These are phyloP conservation scores for Dendrobium officinale DNA, from an alignment of 106 monocot species.

Conservation along the genomic window DNA sequence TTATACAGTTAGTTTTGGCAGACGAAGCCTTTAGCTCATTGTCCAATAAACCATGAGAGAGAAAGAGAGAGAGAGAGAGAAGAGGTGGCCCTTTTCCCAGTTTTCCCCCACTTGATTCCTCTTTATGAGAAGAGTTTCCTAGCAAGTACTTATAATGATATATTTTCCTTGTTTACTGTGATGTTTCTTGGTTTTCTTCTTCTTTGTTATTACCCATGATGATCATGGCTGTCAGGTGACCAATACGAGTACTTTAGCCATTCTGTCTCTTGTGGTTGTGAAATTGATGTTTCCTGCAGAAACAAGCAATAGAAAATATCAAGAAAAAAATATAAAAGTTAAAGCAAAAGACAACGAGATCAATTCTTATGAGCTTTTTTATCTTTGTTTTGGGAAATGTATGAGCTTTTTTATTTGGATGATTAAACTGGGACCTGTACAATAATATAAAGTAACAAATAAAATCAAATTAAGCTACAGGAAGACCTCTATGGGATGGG, in stretches of 20 bases:
- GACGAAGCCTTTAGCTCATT: neutral
- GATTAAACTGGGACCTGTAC: too few species aligned
- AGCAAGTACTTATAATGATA: constrained; percentile 14
- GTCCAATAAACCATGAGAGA: neutral
- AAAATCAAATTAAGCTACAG: too few species aligned
- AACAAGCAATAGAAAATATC: constrained; percentile 7
- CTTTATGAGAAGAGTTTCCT: constrained; percentile 1
- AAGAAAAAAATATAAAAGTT: neutral
- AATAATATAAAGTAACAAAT: too few species aligned
- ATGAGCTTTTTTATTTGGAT: too few species aligned
- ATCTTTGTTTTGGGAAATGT: too few species aligned
- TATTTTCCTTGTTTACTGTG: neutral
- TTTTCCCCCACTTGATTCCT: neutral
- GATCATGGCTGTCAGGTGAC: constrained; percentile 83
- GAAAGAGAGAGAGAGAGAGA: neutral
- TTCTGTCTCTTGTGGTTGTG: constrained; percentile 69
- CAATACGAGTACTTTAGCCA: constrained; percentile 84
- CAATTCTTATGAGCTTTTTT: neutral
- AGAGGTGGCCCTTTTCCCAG: neutral
- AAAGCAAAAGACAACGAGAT: neutral
- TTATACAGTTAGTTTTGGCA: constrained; percentile 2
- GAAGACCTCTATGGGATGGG: too few species aligned
- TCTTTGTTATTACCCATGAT: constrained; percentile 70
- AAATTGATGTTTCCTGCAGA: constrained; percentile 62
- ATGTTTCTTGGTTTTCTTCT: constrained; percentile 7